phyloP scores from a whole-genome alignment of 2,329 filamentous ascomycete genomes.

The Ophiostoma sp. region DNA sequence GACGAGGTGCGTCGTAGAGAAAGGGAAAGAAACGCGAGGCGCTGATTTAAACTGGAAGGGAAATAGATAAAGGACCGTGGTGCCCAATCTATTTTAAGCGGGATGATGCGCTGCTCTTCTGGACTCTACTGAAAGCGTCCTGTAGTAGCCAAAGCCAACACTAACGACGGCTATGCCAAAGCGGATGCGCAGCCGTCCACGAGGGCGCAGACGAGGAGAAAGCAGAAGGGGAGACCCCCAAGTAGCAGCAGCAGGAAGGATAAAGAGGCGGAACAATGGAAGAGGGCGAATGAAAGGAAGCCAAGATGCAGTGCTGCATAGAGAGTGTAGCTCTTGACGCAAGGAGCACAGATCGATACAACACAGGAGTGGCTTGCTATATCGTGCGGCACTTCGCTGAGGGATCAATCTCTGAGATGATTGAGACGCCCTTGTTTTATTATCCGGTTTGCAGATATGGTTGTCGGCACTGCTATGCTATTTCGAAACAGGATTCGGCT shows the following conservation, averaged over 20 bases:
- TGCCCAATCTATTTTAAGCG: constrained; percentile 19
- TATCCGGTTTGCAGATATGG: background rate
- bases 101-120: background rate
- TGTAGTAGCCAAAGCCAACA: constrained; percentile 4
- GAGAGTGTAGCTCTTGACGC: background rate
- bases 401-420: background rate
- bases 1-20: background rate
- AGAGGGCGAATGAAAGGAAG: background rate
- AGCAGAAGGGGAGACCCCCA: background rate
- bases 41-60: background rate
- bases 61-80: constrained; percentile 10
- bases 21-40: background rate
- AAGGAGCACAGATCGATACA: background rate
- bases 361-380: background rate
- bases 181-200: constrained; percentile 14
- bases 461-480: background rate
- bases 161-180: constrained; percentile 16
- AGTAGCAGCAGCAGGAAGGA: background rate
- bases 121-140: constrained; percentile 19
- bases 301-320: constrained; percentile 1
- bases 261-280: constrained; percentile 3
- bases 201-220: constrained; percentile 3
- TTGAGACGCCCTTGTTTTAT: background rate
- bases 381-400: too few species aligned
- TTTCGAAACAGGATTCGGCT: background rate